These are phyloP conservation scores for Astrothelium subdiscretum DNA, from an alignment of 495 filamentous ascomycete species.

Conservation along the genomic window DNA sequence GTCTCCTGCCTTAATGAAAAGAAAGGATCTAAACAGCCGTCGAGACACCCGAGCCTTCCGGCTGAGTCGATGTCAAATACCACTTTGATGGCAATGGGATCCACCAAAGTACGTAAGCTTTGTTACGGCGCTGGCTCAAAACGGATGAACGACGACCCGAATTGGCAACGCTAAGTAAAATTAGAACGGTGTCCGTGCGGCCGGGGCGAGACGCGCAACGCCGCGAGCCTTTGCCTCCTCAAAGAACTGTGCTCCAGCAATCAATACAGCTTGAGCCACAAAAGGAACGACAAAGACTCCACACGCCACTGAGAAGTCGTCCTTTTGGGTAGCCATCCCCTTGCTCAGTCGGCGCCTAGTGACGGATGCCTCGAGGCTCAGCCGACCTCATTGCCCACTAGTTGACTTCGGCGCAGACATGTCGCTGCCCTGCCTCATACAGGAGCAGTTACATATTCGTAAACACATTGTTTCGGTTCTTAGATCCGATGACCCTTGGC, in stretches of 20 bases:
- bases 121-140: too few species aligned
- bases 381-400: background rate
- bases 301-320: background rate
- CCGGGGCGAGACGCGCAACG: background rate
- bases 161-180: background rate
- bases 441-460: background rate
- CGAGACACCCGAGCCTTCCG: background rate
- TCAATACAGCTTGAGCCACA: background rate
- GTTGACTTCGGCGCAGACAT: background rate
- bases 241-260: background rate
- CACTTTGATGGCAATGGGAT: background rate
- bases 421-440: background rate
- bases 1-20: background rate
- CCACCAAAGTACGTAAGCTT: background rate
- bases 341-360: background rate
- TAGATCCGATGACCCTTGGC: background rate
- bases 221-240: background rate
- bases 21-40: background rate
- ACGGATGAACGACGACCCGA: background rate
- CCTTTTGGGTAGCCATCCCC: background rate
- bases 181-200: background rate
- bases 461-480: background rate
- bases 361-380: background rate
- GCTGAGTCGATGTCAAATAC: background rate
- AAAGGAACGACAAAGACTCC: background rate